A percentile compares a stretch with the other conserved stretches of the same genome.
Evolutionary conservation across 371 early-diverging fungal species (phyloP).

Genomic region (Circinella umbellata): DNA sequence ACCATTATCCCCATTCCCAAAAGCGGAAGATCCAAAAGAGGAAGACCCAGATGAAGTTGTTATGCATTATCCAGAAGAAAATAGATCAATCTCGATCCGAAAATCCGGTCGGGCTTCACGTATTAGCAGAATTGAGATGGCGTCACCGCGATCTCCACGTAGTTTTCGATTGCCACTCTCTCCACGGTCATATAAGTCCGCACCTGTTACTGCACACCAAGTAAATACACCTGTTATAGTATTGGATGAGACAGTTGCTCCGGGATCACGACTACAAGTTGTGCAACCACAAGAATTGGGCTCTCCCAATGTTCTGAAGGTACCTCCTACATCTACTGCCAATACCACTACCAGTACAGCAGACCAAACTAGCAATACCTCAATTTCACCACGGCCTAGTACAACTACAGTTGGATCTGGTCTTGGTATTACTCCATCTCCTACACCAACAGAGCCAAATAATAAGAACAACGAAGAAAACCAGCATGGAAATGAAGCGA

Average conservation of each 20-base stretch:
- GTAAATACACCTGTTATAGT: slow-evolving; percentile 8
- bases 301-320: slow-evolving; percentile 18
- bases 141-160: slow-evolving; percentile 6
- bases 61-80: slow-evolving; percentile 48
- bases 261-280: slow-evolving; percentile 23
- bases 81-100: slow-evolving; percentile 40
- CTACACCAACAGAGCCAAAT: not conserved
- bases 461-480: not conserved
- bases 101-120: slow-evolving; percentile 22
- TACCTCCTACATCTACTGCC: not conserved
- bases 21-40: not conserved
- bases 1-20: not conserved
- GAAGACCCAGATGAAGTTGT: slow-evolving; percentile 27
- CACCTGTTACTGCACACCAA: not conserved
- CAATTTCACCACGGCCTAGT: slow-evolving; percentile 13
- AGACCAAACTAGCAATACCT: too few species aligned
- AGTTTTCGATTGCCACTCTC: slow-evolving; percentile 8
- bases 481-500: not conserved
- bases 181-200: not conserved
- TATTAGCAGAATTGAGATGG: slow-evolving; percentile 14
- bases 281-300: slow-evolving; percentile 5
- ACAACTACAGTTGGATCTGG: slow-evolving; percentile 13
- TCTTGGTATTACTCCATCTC: slow-evolving; percentile 20
- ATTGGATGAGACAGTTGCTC: not conserved
- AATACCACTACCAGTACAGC: too few species aligned